phyloP scores from a whole-genome alignment of 176 grass and related monocot species.

The Paspalum vaginatum region DNA sequence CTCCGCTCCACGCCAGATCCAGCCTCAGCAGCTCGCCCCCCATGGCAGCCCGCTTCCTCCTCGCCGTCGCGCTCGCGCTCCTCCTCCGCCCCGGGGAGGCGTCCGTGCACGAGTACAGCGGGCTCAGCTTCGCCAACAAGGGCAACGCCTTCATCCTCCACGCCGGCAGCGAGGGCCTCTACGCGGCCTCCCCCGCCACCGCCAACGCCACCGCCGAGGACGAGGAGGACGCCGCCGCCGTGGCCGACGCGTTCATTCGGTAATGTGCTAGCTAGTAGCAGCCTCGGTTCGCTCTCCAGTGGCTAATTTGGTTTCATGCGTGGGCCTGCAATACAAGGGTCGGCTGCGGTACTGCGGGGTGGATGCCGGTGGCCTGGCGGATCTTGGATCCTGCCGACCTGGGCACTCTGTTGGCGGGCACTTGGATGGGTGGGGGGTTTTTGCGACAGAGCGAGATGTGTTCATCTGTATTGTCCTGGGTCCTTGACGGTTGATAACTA shows the following conservation, averaged over 20 bases:
- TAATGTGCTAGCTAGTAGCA: slow-evolving; percentile 41
- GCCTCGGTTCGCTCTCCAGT: background rate
- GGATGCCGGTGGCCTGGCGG: background rate
- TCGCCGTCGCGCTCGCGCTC: slow-evolving; percentile 36
- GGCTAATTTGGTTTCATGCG: slow-evolving; percentile 5
- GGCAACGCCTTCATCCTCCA: slow-evolving; percentile 97
- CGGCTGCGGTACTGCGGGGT: background rate
- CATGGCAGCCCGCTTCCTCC: slow-evolving; percentile 39
- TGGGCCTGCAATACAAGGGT: background rate
- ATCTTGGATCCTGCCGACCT: slow-evolving; percentile 35
- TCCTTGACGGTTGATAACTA: background rate
- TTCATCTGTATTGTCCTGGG: background rate
- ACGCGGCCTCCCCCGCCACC: slow-evolving; percentile 50
- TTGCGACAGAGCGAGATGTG: background rate
- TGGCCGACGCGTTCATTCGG: slow-evolving; percentile 82
- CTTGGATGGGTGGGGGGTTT: background rate
- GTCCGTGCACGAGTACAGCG: slow-evolving; percentile 90
- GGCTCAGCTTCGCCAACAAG: slow-evolving; percentile 65
- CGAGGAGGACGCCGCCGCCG: slow-evolving; percentile 18
- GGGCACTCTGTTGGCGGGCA: background rate
- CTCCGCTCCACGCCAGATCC: slow-evolving; percentile 61
- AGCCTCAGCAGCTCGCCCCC: slow-evolving; percentile 26
- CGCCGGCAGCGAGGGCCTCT: slow-evolving; percentile 97
- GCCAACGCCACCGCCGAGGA: slow-evolving; percentile 52
- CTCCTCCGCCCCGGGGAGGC: slow-evolving; percentile 51